Evolutionary conservation across 2,329 filamentous ascomycete species (phyloP).

Genomic region (Sporothrix curviconia): DNA sequence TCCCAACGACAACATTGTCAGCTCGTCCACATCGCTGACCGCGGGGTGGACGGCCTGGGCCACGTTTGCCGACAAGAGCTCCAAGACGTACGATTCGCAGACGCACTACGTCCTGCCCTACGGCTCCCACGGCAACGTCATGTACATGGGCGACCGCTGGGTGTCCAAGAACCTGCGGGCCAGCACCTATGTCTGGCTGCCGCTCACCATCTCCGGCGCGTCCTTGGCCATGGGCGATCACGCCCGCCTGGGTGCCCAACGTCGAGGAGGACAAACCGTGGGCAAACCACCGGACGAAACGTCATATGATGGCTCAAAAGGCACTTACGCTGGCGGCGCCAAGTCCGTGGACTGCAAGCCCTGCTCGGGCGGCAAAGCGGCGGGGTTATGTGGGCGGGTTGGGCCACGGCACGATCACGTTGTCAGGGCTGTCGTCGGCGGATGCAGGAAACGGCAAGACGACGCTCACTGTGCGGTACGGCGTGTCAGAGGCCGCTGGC

Average conservation of each 20-base stretch:
- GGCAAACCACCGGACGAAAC: slow-evolving; percentile 39
- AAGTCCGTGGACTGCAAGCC: slow-evolving; percentile 40
- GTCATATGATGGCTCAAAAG: slow-evolving; percentile 46
- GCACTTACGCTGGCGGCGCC: slow-evolving; percentile 39
- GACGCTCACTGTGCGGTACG: slow-evolving; percentile 50
- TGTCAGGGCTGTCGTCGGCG: slow-evolving; percentile 28
- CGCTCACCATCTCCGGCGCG: slow-evolving; percentile 47
- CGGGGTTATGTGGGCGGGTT: slow-evolving; percentile 51
- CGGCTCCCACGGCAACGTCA: slow-evolving; percentile 24
- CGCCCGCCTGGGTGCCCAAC: slow-evolving; percentile 46
- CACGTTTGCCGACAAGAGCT: slow-evolving; percentile 41
- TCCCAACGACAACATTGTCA: slow-evolving; percentile 44
- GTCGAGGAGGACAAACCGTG: slow-evolving; percentile 21
- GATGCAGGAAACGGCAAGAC: slow-evolving; percentile 34
- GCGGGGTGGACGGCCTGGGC: slow-evolving; percentile 47
- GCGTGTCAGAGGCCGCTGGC: slow-evolving; percentile 48
- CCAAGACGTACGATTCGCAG: slow-evolving; percentile 43
- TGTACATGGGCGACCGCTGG: slow-evolving; percentile 55
- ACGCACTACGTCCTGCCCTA: slow-evolving; percentile 41
- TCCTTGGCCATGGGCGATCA: slow-evolving; percentile 44
- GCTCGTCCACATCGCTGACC: slow-evolving; percentile 42
- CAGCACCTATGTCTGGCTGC: slow-evolving; percentile 59
- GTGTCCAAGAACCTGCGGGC: slow-evolving; percentile 42
- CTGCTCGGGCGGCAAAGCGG: slow-evolving; percentile 45
- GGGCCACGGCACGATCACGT: slow-evolving; percentile 38